Evolutionary conservation across 2,329 filamentous ascomycete genomes (phyloP).

Genomic region (Arthrobotrys musiformis): DNA sequence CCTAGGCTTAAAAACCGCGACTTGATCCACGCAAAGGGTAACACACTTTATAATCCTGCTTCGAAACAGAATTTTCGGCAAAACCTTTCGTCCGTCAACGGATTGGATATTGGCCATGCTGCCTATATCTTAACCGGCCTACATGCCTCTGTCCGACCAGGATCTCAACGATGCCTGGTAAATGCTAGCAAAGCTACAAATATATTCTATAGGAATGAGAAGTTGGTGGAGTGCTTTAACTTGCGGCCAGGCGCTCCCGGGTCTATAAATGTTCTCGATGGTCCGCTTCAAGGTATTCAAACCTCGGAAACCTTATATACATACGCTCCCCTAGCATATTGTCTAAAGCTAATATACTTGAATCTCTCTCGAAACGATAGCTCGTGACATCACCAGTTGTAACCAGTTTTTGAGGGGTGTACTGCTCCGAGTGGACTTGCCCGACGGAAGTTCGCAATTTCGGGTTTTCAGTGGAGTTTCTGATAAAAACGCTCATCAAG

Average conservation of each 20-base stretch:
- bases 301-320: too few relatives aligned
- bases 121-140: conserved; percentile 38
- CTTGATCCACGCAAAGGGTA: conserved; percentile 30
- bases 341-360: too few relatives aligned
- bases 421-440: background rate
- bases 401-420: background rate
- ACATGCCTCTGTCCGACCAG: conserved; percentile 66
- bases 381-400: too few relatives aligned
- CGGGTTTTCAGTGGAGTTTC: background rate
- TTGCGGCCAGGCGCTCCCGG: too few relatives aligned
- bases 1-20: background rate
- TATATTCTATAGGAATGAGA: conserved; percentile 68
- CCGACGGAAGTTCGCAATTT: background rate
- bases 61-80: background rate
- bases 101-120: conserved; percentile 18
- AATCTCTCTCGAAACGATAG: too few relatives aligned
- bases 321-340: too few relatives aligned
- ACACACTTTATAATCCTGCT: conserved; percentile 13
- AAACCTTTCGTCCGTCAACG: background rate
- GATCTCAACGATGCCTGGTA: conserved; percentile 69
- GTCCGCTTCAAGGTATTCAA: too few relatives aligned
- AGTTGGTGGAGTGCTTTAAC: background rate
- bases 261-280: too few relatives aligned
- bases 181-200: conserved; percentile 73
- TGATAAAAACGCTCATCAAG: background rate